Evolutionary conservation across 495 filamentous ascomycete species (phyloP).

Genomic region (Halenospora varia): DNA sequence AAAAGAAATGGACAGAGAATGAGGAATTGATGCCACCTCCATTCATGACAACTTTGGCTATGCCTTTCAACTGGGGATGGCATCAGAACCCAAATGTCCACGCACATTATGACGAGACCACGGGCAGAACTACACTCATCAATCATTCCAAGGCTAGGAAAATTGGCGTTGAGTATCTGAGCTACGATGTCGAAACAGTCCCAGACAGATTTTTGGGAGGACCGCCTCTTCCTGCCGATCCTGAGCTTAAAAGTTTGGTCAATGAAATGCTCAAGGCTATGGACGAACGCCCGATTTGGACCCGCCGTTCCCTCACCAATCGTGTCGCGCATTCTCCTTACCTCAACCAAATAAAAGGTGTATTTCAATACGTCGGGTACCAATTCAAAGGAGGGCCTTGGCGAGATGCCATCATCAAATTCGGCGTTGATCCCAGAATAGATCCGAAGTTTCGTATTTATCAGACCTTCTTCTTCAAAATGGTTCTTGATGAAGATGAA

Average conservation of each 20-base stretch:
- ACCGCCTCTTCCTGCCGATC: conserved; percentile 42
- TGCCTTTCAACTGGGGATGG: conserved; percentile 67
- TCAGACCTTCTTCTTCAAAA: conserved; percentile 86
- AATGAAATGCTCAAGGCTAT: conserved; percentile 56
- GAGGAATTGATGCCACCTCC: conserved; percentile 79
- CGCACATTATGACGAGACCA: conserved; percentile 27
- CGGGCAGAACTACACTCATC: conserved; percentile 28
- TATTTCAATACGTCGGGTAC: conserved; percentile 77
- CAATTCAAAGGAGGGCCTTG: conserved; percentile 87
- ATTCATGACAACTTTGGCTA: conserved; percentile 57
- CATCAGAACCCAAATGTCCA: conserved; percentile 48
- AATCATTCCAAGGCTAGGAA: conserved; percentile 38
- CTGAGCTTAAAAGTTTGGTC: conserved; percentile 54
- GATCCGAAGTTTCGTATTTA: conserved; percentile 73
- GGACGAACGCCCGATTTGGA: conserved; percentile 77
- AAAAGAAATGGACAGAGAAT: conserved; percentile 50
- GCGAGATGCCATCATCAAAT: conserved; percentile 78
- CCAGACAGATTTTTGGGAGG: conserved; percentile 34
- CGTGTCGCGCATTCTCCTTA: conserved; percentile 39
- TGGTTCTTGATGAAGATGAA: conserved; percentile 35
- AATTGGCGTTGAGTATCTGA: conserved; percentile 55
- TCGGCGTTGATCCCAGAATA: conserved; percentile 79
- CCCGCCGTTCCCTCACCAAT: conserved; percentile 73
- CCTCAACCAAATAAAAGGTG: conserved; percentile 53
- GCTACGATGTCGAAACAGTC: conserved; percentile 52